Evolutionary conservation across 1,284 basidiomycete species (phyloP).

Genomic region (Hypsizygus ulmarius): DNA sequence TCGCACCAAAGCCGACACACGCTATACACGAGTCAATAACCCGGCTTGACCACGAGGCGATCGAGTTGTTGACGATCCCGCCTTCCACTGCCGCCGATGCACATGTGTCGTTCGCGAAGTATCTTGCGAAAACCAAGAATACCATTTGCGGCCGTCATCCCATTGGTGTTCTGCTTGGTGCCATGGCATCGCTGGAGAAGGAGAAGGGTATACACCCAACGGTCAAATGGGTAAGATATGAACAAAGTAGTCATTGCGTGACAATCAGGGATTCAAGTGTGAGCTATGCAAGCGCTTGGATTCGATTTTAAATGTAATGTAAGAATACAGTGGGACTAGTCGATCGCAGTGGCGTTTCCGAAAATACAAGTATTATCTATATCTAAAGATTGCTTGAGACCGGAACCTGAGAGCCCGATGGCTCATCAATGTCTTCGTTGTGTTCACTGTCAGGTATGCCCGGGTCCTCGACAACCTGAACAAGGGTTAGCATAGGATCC

Average conservation of each 20-base stretch:
- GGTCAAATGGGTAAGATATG: slow-evolving; percentile 84
- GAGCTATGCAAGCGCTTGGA: slow-evolving; percentile 90
- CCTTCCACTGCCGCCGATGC: slow-evolving; percentile 49
- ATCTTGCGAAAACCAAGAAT: slow-evolving; percentile 84
- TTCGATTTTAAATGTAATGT: slow-evolving; percentile 44
- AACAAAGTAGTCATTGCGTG: slow-evolving; percentile 83
- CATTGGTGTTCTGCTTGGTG: slow-evolving; percentile 87
- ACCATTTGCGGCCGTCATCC: slow-evolving; percentile 97
- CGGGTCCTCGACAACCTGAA: slow-evolving; percentile 59
- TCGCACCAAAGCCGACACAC: slow-evolving; percentile 37
- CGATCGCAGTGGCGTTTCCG: slow-evolving; percentile 4
- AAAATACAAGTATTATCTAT: neutral
- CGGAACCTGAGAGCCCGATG: slow-evolving; percentile 51
- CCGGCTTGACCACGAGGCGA: slow-evolving; percentile 75
- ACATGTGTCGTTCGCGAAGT: slow-evolving; percentile 69
- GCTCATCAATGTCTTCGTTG: slow-evolving; percentile 46
- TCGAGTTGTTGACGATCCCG: slow-evolving; percentile 67
- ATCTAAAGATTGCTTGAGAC: slow-evolving; percentile 36
- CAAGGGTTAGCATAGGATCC: slow-evolving; percentile 6
- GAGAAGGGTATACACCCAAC: slow-evolving; percentile 38
- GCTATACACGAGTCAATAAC: slow-evolving; percentile 74
- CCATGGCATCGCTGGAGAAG: slow-evolving; percentile 62
- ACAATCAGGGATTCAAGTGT: slow-evolving; percentile 82
- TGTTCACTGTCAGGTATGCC: slow-evolving; percentile 60
- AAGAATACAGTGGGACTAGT: neutral